These are phyloP conservation scores for Aspergillus hortae DNA, from an alignment of 2,329 filamentous ascomycete genomes.

Conservation along the genomic window DNA sequence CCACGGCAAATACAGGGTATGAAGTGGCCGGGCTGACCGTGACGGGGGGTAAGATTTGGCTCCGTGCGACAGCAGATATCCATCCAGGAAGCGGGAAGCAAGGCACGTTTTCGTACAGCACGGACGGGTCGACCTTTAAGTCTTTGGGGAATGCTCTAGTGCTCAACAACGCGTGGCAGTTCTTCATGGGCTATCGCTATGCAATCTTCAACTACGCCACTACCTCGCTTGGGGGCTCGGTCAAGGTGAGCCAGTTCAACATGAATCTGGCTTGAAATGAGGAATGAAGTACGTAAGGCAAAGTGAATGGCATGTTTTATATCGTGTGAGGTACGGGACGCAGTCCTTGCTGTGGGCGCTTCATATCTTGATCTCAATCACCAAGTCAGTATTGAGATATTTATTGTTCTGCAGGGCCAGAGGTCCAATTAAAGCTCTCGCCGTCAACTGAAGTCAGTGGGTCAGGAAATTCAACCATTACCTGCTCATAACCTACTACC, in stretches of 20 bases:
- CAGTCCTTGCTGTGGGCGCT: too few species aligned
- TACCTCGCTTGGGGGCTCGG: slow-evolving; percentile 38
- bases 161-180: slow-evolving; percentile 44
- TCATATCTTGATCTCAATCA: too few species aligned
- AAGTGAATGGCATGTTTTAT: too few species aligned
- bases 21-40: slow-evolving; percentile 18
- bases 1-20: slow-evolving; percentile 27
- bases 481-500: too few species aligned
- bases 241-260: not conserved
- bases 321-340: too few species aligned
- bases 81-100: slow-evolving; percentile 23
- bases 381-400: too few species aligned
- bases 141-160: slow-evolving; percentile 31
- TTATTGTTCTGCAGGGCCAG: too few species aligned
- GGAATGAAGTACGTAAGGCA: too few species aligned
- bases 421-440: too few species aligned
- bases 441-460: too few species aligned
- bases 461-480: too few species aligned
- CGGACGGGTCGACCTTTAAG: slow-evolving; percentile 40
- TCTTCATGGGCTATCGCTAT: slow-evolving; percentile 50
- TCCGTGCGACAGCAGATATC: slow-evolving; percentile 38
- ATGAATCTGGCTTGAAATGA: too few species aligned
- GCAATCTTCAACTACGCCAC: slow-evolving; percentile 52
- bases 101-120: slow-evolving; percentile 43
- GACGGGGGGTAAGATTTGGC: slow-evolving; percentile 28